These are phyloP conservation scores for Teratosphaeria gauchensis DNA, from an alignment of 2,329 filamentous ascomycete species.

Conservation along the genomic window DNA sequence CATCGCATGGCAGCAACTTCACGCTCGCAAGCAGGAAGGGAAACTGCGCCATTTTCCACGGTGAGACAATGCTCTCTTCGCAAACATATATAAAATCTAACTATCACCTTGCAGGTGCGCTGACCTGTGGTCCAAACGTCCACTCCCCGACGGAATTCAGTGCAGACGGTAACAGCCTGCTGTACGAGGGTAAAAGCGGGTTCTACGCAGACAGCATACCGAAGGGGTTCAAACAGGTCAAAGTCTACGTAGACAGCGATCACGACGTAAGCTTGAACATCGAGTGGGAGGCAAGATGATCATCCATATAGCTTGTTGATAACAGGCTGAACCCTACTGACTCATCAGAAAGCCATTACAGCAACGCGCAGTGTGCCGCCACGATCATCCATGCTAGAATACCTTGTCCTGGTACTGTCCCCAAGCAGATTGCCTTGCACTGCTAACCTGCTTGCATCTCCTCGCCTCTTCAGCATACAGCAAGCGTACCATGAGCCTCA, in stretches of 20 bases:
- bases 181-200: conserved; percentile 27
- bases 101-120: conserved; percentile 20
- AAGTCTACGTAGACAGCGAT: conserved; percentile 29
- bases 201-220: conserved; percentile 38
- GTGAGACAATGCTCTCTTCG: background rate
- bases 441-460: too few species aligned
- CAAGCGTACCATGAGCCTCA: too few species aligned
- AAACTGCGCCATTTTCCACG: conserved; percentile 45
- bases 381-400: too few species aligned
- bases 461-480: background rate
- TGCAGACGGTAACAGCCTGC: conserved; percentile 26
- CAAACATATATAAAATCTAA: background rate
- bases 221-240: conserved; percentile 34
- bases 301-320: background rate
- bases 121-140: conserved; percentile 47
- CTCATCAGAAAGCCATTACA: too few species aligned
- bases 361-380: too few species aligned
- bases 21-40: conserved; percentile 51
- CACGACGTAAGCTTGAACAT: conserved; percentile 23
- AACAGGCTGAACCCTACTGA: background rate
- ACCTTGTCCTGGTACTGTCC: too few species aligned
- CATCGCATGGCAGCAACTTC: conserved; percentile 36
- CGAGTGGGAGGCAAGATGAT: conserved; percentile 25
- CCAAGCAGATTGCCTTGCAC: too few species aligned
- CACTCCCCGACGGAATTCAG: conserved; percentile 34